phyloP scores from a whole-genome alignment of 2,329 filamentous ascomycete genomes.

The Magnaporthiopsis incrustans region DNA sequence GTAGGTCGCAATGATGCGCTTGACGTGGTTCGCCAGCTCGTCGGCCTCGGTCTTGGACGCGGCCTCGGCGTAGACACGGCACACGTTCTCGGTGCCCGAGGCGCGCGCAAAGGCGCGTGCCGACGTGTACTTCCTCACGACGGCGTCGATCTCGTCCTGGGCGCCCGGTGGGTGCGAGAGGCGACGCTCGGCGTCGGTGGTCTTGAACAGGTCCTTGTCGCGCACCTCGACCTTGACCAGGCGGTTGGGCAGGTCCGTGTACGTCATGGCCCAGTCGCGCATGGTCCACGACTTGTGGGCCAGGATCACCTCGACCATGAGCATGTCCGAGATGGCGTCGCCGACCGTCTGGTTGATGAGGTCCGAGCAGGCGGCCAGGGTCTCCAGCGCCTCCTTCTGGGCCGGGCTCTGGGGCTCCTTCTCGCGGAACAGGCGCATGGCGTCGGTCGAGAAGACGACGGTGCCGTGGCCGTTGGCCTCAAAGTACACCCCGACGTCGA shows the following conservation, averaged over 20 bases:
- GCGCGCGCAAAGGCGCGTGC: constrained; percentile 87
- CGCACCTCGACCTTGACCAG: constrained; percentile 88
- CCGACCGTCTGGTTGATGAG: constrained; percentile 98
- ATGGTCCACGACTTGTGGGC: constrained; percentile 90
- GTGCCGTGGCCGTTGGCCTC: constrained; percentile 98
- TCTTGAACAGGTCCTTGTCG: constrained; percentile 82
- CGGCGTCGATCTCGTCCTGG: constrained; percentile 78
- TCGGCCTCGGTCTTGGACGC: constrained; percentile 83
- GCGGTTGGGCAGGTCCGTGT: constrained; percentile 88
- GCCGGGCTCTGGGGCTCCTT: constrained; percentile 83
- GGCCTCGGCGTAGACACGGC: constrained; percentile 92
- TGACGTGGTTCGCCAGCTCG: constrained; percentile 79
- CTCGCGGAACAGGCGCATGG: constrained; percentile 68
- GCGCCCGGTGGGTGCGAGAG: constrained; percentile 71
- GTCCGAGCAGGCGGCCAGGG: constrained; percentile 72
- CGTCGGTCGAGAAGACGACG: constrained; percentile 83
- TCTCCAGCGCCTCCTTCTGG: constrained; percentile 82
- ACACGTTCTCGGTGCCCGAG: constrained; percentile 91
- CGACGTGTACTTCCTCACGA: constrained; percentile 84
- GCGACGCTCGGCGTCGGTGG: constrained; percentile 85
- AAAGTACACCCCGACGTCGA: constrained; percentile 96
- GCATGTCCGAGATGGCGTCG: constrained; percentile 90
- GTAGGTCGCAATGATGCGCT: constrained; percentile 61
- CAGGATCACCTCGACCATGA: constrained; percentile 91
- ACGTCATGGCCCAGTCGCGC: constrained; percentile 86